Evolutionary conservation across 2,329 filamentous ascomycete genomes (phyloP).

Genomic region (Coleophoma eucalyptorum): DNA sequence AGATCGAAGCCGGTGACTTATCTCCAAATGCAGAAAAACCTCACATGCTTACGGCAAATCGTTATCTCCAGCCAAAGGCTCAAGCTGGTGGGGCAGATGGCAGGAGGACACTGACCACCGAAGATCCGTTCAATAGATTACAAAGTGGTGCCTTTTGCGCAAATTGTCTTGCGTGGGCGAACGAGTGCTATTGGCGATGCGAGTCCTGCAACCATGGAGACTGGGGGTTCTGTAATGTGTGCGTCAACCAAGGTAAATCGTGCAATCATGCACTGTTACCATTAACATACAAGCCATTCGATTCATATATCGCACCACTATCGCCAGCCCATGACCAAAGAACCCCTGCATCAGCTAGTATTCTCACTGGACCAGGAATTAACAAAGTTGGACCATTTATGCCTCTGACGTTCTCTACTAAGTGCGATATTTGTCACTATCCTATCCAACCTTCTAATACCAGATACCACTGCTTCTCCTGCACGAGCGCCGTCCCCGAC

Average conservation of each 20-base stretch:
- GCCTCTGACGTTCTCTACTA: conserved; percentile 67
- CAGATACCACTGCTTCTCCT: conserved; percentile 77
- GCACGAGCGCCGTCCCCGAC: conserved; percentile 51
- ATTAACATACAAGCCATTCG: conserved; percentile 54
- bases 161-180: conserved; percentile 67
- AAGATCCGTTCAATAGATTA: conserved; percentile 64
- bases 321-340: conserved; percentile 36
- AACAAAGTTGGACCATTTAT: conserved; percentile 51
- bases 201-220: conserved; percentile 84
- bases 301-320: conserved; percentile 32
- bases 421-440: conserved; percentile 75
- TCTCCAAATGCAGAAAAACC: conserved; percentile 38
- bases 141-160: conserved; percentile 84
- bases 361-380: conserved; percentile 43
- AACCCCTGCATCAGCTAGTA: conserved; percentile 40
- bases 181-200: conserved; percentile 89
- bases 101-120: conserved; percentile 55
- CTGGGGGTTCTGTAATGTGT: conserved; percentile 90
- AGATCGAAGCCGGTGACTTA: conserved; percentile 27
- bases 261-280: conserved; percentile 83
- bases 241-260: conserved; percentile 76
- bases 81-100: conserved; percentile 50
- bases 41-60: conserved; percentile 55
- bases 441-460: conserved; percentile 66
- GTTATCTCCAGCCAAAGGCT: conserved; percentile 48